A percentile compares a stretch with the other conserved stretches of the same genome.
phyloP scores from a whole-genome alignment of 139 green algal species.

The Penium margaritaceum region DNA sequence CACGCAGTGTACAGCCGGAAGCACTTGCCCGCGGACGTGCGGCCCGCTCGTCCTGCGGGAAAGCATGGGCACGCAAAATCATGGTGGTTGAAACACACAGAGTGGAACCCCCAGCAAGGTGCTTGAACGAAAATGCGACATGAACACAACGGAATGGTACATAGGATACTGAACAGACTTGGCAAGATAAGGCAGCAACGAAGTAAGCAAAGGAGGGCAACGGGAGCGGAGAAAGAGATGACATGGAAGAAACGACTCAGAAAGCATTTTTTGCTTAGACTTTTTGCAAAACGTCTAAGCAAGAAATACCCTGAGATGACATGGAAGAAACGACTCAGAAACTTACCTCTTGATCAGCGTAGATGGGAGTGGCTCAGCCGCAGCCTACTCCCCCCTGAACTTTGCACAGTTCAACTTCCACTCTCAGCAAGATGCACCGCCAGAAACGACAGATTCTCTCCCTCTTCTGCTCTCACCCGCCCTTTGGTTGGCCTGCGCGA shows the following conservation, averaged over 20 bases:
- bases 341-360: too few relatives aligned
- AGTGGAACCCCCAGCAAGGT: background rate
- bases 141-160: too few relatives aligned
- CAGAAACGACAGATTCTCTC: background rate
- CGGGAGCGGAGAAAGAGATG: background rate
- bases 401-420: background rate
- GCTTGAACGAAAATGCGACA: background rate
- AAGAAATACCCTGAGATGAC: too few relatives aligned
- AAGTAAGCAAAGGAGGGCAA: background rate
- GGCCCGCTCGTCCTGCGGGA: slow-evolving; percentile 22
- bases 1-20: slow-evolving; percentile 93
- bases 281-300: too few relatives aligned
- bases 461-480: too few relatives aligned
- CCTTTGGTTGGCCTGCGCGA: background rate
- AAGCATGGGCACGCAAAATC: background rate
- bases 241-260: too few relatives aligned
- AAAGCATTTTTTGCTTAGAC: too few relatives aligned
- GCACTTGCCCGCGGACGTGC: slow-evolving; percentile 77
- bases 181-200: too few relatives aligned
- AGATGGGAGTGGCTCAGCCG: too few relatives aligned
- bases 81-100: background rate
- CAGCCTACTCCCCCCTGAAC: too few relatives aligned
- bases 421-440: background rate
- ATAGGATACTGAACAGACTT: too few relatives aligned
- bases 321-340: too few relatives aligned